These are phyloP conservation scores for Apiosordaria backusii DNA, from an alignment of 495 filamentous ascomycete species.

Conservation along the genomic window DNA sequence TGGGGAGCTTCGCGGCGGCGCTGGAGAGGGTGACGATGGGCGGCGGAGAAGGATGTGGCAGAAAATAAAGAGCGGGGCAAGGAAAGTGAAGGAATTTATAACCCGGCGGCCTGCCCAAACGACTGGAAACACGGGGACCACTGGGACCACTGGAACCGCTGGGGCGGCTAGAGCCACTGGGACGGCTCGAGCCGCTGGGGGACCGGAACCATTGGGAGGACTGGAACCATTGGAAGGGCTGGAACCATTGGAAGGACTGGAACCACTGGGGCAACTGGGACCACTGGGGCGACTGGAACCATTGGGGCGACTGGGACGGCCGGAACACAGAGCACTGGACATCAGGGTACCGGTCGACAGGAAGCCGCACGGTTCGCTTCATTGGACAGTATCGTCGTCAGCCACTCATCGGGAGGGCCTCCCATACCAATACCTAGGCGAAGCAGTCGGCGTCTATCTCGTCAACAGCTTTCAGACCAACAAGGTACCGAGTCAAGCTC, in stretches of 20 bases:
- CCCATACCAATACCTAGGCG: not conserved
- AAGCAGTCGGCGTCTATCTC: not conserved
- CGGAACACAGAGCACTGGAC: no score
- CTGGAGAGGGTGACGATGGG: not conserved
- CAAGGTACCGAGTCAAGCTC: not conserved
- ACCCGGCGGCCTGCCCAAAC: not conserved
- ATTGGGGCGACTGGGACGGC: not conserved
- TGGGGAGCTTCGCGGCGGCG: not conserved
- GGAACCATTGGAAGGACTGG: no score
- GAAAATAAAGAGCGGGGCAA: not conserved
- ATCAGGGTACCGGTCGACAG: no score
- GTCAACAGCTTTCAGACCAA: not conserved
- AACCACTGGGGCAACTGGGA: not conserved
- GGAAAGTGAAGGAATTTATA: not conserved
- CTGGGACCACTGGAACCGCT: no score
- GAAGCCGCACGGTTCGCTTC: not conserved
- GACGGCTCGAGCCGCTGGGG: no score
- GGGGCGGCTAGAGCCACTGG: no score
- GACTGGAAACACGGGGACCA: not conserved
- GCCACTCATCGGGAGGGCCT: not conserved
- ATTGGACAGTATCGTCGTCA: not conserved
- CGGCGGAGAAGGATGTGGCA: not conserved
- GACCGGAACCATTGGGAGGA: not conserved
- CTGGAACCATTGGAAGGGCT: not conserved
- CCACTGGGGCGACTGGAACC: not conserved